Base-by-base conservation (phyloP, 345 rosid genomes). In the Passiflora organensis region DNA sequence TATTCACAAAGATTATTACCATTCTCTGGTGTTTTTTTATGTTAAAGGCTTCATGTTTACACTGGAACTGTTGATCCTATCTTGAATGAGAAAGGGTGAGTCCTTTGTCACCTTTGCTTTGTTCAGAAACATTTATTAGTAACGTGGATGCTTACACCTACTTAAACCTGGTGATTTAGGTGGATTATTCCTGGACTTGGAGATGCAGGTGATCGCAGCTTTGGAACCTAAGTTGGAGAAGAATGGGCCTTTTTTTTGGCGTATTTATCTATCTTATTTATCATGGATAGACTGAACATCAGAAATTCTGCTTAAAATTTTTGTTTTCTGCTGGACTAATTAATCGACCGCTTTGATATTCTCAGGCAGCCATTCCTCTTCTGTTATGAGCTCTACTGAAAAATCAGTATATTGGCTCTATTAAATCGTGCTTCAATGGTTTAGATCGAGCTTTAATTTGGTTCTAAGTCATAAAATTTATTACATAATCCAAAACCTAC, bases 171-270 rank as follows among this genome's bases (percentile, higher is more conserved):
- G 28, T 24, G 0, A 66, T 48, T 34, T 79, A 91, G 95, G 66
- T 91, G 77, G 67, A 91, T 91, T 45, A 62, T 91, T 58, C 98
- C 98, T n/a, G 98, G 98, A 39, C 95, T 91, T 43, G 98, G 98
- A 70, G 98, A 91, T 65, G 96, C 96, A 2, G 98, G 98, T 32
- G 95, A 91, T 67, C 91, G 98, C 19, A 83, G 93, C 80, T 91
- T 80, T 1, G 96, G 96, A 46, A 91, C 96, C 37, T 72, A 50
- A 24, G 14, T 36, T 50, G 15, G 10, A 12, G 21, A 1, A 41
- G 32, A 14, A 43, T 13, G 23, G 9, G 10, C 6, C 14, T 13
- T 54, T 15, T 4, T 46, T 17, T 36, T n/a, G n/a, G n/a, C n/a
- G n/a, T 24, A 15, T 8, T 25, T 46, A 2, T n/a, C 6, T 20